These are phyloP conservation scores for Lactifluus piperatus DNA, from an alignment of 768 basidiomycete genomes.

Conservation along the genomic window DNA sequence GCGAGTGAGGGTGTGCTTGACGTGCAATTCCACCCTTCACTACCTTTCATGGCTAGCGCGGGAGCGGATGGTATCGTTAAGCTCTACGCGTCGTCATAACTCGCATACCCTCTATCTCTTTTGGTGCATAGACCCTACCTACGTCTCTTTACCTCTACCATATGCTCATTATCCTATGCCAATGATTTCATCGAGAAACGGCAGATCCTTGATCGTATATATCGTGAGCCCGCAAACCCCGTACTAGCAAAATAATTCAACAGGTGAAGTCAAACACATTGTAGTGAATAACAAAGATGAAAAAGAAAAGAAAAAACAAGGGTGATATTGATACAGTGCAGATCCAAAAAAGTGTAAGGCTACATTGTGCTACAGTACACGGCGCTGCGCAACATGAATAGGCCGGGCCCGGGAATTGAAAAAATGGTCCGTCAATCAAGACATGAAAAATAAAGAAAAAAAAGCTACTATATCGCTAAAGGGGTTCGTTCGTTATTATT, in stretches of 20 bases:
- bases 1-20: slow-evolving; percentile 85
- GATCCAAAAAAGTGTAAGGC: slow-evolving; percentile 25
- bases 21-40: slow-evolving; percentile 73
- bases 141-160: slow-evolving; percentile 14
- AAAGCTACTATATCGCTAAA: slow-evolving; percentile 9
- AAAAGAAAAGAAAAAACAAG: background rate
- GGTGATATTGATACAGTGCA: slow-evolving; percentile 15
- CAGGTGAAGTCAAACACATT: background rate
- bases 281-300: background rate
- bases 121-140: slow-evolving; percentile 6
- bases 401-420: background rate
- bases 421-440: background rate
- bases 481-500: background rate
- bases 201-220: background rate
- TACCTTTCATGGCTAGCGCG: slow-evolving; percentile 85
- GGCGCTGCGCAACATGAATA: background rate
- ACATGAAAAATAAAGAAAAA: background rate
- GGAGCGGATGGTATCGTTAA: slow-evolving; percentile 96
- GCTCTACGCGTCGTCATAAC: slow-evolving; percentile 78
- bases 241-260: background rate
- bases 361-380: slow-evolving; percentile 34
- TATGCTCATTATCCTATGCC: slow-evolving; percentile 13
- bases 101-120: slow-evolving; percentile 1
- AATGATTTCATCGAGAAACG: background rate
- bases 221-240: background rate